Evolutionary conservation across 345 rosid species (phyloP).

Genomic region (Dipteronia sinensis): DNA sequence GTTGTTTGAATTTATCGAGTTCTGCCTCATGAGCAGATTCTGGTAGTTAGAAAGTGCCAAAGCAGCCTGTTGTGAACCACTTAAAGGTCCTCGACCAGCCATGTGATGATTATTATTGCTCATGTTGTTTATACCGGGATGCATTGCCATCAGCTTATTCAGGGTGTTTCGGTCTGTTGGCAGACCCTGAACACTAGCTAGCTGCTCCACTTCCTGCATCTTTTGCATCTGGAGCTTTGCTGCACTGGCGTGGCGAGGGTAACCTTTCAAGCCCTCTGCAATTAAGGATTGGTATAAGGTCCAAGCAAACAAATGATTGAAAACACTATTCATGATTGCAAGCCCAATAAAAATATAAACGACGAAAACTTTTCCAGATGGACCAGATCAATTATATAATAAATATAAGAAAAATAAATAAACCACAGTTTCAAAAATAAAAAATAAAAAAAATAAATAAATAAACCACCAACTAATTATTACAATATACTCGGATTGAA

Average conservation of each 20-base stretch:
- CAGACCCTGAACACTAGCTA: slow-evolving; percentile 70
- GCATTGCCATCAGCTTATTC: slow-evolving; percentile 75
- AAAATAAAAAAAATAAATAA: too few relatives aligned
- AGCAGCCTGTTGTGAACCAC: slow-evolving; percentile 83
- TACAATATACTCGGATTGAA: neutral
- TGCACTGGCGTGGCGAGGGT: slow-evolving; percentile 55
- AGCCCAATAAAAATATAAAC: neutral
- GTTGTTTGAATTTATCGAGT: slow-evolving; percentile 73
- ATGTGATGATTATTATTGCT: slow-evolving; percentile 50
- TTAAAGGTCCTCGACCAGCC: slow-evolving; percentile 60
- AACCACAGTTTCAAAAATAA: too few relatives aligned
- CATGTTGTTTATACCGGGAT: slow-evolving; percentile 59
- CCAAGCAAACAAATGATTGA: neutral
- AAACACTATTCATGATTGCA: neutral
- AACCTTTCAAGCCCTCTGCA: slow-evolving; percentile 92
- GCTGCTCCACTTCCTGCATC: slow-evolving; percentile 88
- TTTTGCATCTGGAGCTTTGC: slow-evolving; percentile 78
- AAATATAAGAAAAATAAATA: neutral
- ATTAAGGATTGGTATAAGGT: slow-evolving; percentile 5
- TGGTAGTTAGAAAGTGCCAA: slow-evolving; percentile 77
- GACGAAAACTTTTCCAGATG: neutral
- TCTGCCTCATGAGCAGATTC: slow-evolving; percentile 73
- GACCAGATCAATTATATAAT: neutral
- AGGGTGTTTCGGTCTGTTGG: slow-evolving; percentile 79
- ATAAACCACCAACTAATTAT: neutral